A percentile compares a stretch with the other conserved stretches of the same genome.
Evolutionary conservation across 1,139 yeast species (phyloP).

Genomic region (Chernovozyma sophiae-reginae): DNA sequence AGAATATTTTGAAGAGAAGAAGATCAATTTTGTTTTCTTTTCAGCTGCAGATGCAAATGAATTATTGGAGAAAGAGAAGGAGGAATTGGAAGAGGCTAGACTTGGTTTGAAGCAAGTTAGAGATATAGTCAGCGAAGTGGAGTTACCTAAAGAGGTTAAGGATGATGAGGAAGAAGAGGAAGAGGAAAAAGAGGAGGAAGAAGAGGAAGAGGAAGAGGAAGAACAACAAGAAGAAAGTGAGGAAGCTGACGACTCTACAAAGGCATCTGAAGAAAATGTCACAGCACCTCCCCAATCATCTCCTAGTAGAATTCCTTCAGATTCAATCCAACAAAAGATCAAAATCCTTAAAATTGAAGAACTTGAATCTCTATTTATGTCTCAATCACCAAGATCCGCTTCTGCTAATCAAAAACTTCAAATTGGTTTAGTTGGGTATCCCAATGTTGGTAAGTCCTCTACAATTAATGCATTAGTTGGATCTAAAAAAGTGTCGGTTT

Average conservation of each 20-base stretch:
- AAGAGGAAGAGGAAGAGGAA: constrained; percentile 10
- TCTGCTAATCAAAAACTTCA: constrained; percentile 58
- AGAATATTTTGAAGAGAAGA: constrained; percentile 60
- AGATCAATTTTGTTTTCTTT: constrained; percentile 86
- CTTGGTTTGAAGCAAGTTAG: constrained; percentile 7
- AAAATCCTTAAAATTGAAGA: constrained; percentile 79
- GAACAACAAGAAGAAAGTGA: constrained; percentile 19
- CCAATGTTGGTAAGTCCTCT: constrained; percentile 95
- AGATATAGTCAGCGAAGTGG: neutral
- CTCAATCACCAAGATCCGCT: constrained; percentile 72
- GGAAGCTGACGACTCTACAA: constrained; percentile 13
- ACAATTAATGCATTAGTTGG: constrained; percentile 95
- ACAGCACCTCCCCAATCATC: neutral
- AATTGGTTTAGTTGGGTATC: constrained; percentile 95
- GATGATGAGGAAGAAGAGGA: constrained; percentile 14
- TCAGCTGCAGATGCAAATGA: constrained; percentile 85
- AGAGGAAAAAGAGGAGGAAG: constrained; percentile 5
- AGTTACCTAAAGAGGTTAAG: constrained; percentile 12
- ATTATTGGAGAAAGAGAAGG: constrained; percentile 55
- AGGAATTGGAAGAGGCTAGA: constrained; percentile 27
- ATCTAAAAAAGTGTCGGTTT: constrained; percentile 93
- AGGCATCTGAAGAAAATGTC: constrained; percentile 2
- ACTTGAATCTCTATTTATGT: constrained; percentile 72
- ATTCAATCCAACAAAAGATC: constrained; percentile 41
- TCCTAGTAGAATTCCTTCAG: neutral